Evolutionary conservation across 768 basidiomycete genomes (phyloP), one percentile per base, ranked within the genome.

Genomic region (Leccinum variicolor): DNA sequence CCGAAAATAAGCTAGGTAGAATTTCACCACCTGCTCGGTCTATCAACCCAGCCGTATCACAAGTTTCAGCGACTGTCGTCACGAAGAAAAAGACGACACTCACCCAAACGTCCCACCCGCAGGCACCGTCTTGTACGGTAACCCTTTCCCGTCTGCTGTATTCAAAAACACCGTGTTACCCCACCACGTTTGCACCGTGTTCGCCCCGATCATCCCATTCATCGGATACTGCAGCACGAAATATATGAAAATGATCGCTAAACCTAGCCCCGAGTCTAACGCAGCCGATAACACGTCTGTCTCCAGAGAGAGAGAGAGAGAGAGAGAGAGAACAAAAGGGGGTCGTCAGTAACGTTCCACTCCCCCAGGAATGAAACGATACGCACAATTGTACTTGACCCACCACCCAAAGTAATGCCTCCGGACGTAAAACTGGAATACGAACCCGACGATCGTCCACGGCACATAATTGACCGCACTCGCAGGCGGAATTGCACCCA

Each of bases 231-330:
- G 83, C 19, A 89, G 76, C 39, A 66, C 62, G 69, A 86, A 85
- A 74, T 82, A 86, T 48, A 87, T 79, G 49, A 84, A 23, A 25
- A 89, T 72, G 3, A 79, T 70, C 25, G 79, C 71, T 15, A 88
- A 60, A 0, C 86, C 86, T 9, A 87, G 74, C 14, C 89, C 87
- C 10, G 87, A 80, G 64, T 89, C 88, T 62, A 90, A 64, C 4
- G 85, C 88, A 13, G 87, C 85, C 8, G 87, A 89, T 14, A 89
- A 71, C n/a, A 89, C 83, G 61, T 87, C 78, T 79, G 50, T n/a
- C 41, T 39, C 39, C n/a, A n/a, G 39, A 10, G 39, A 10, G 39
- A n/a, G 9, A 39, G 17, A 39, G n/a, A n/a, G 39, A 10, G 39
- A 10, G 39, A n/a, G 9, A 39, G 17, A 39, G n/a, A 10, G 34